Conservation (phyloP, 139 green algal species). For the Coccomyxa sp. region DNA sequence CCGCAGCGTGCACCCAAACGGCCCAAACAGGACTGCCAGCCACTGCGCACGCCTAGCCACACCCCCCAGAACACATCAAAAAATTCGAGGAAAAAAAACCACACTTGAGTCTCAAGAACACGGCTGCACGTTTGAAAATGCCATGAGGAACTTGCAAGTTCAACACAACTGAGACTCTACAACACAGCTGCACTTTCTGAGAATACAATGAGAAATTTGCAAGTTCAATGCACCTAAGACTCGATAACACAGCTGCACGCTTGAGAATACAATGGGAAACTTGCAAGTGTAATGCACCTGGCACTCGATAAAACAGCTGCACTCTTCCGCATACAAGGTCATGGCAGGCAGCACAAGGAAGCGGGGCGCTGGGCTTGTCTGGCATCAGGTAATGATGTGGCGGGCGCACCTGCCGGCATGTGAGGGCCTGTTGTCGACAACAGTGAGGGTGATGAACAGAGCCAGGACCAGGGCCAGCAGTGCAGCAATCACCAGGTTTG, state of each 20-base stretch:
- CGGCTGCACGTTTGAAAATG: neutral
- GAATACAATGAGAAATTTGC: neutral
- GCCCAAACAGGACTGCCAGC: slow-evolving; percentile 36
- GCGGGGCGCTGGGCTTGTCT: neutral
- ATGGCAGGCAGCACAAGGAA: too few relatives aligned
- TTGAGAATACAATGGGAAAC: too few relatives aligned
- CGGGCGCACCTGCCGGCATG: slow-evolving; percentile 21
- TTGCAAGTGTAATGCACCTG: too few relatives aligned
- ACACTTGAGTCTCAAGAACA: neutral
- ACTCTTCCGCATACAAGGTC: too few relatives aligned
- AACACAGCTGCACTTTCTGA: neutral
- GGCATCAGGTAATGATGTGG: neutral
- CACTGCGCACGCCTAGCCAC: slow-evolving; percentile 12
- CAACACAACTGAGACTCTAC: too few relatives aligned
- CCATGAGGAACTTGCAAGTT: too few relatives aligned
- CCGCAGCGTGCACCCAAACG: slow-evolving; percentile 39
- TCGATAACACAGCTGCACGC: neutral
- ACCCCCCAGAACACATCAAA: neutral
- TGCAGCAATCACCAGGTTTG: neutral
- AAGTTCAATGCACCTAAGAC: neutral
- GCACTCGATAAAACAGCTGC: too few relatives aligned
- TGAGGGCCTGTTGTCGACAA: slow-evolving; percentile 9
- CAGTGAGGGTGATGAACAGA: slow-evolving; percentile 13
- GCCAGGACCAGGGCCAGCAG: slow-evolving; percentile 8
- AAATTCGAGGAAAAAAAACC: neutral